phyloP scores from a whole-genome alignment of 1,139 yeast genomes.

The Candida pseudoviswanathii region DNA sequence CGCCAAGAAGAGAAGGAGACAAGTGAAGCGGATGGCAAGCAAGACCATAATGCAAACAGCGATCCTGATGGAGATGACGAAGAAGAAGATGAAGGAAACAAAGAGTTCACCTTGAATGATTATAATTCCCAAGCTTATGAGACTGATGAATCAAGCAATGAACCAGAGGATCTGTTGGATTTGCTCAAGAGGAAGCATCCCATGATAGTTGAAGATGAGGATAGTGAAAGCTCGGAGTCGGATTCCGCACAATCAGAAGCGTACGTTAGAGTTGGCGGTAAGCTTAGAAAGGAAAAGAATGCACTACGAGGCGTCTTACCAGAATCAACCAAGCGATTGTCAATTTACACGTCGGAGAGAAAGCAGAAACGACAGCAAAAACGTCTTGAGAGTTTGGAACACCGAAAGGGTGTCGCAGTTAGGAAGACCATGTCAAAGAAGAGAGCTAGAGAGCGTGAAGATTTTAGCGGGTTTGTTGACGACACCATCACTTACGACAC shows the following conservation, averaged over 20 bases:
- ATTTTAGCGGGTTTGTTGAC: constrained; percentile 13
- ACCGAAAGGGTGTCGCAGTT: constrained; percentile 41
- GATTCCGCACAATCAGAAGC: constrained; percentile 19
- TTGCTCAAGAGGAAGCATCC: constrained; percentile 11
- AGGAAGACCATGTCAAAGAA: constrained; percentile 19
- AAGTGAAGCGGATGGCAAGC: constrained; percentile 1
- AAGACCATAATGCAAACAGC: background rate
- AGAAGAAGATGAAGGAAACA: constrained; percentile 10
- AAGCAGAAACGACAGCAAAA: constrained; percentile 3
- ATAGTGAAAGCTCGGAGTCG: constrained; percentile 5
- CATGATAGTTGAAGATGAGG: constrained; percentile 14
- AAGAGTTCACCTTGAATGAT: constrained; percentile 3
- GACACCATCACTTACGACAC: constrained; percentile 15
- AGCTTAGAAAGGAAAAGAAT: constrained; percentile 28
- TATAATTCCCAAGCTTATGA: constrained; percentile 3
- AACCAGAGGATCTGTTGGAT: constrained; percentile 6
- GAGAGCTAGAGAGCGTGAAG: constrained; percentile 3
- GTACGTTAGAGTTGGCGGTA: constrained; percentile 37
- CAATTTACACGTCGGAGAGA: constrained; percentile 23
- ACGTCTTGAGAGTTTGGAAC: constrained; percentile 14
- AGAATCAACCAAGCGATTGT: constrained; percentile 39
- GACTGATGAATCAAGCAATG: constrained; percentile 4
- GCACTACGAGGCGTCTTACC: constrained; percentile 41
- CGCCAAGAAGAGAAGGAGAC: constrained; percentile 10
- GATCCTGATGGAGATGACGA: constrained; percentile 12